Base-by-base conservation (phyloP, 208 protist genomes). In the Phytomonas sp. region DNA sequence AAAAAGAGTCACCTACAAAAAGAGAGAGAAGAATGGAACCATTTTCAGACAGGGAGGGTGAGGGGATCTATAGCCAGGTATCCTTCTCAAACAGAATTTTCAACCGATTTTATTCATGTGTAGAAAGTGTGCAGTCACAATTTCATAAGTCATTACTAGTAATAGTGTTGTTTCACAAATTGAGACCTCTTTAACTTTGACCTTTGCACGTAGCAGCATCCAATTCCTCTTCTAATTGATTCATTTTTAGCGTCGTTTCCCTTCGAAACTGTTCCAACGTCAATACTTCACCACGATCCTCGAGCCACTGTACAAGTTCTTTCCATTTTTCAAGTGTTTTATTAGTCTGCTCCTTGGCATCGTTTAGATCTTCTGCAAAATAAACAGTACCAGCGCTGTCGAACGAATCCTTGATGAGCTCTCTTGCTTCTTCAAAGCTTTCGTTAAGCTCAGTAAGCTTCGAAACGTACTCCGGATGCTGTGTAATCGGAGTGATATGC, bases 301-400 rank as follows among this genome's bases (percentile, higher is more conserved):
- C 69, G 11, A 91, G 36, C 5, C 59, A 11, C 26, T 71, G 59
- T 36, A 82, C 73, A 23, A 94, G 46, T 1, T 68, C 73, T 17
- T 77, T 67, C 85, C 83, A 94, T 11, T 78, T 73, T 26, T 78
- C 62, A 62, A 94, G 59, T 46, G 80, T 77, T 20, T 88, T 76
- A 23, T 83, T 68, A 2, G 83, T 87, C 66, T 87, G 74, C 23
- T 30, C 63, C 56, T 70, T 67, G 0, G 88, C 88, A 61, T 94
- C 88, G 30, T 88, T 72, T 28, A 91, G 81, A 62, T 94, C 88
- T 4, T 91, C 88, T 13, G 62, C 60, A 53, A 84, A 88, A 70
- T 94, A 94, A 0, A 81, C 83, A 17, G 83, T 87, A 34, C 88
- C 85, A 5, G 80, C 70, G 31, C 82, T 90, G 26, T 94, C 88